Evolutionary conservation across 2,329 filamentous ascomycete genomes (phyloP).

Genomic region (Thermomyces lanuginosus): DNA sequence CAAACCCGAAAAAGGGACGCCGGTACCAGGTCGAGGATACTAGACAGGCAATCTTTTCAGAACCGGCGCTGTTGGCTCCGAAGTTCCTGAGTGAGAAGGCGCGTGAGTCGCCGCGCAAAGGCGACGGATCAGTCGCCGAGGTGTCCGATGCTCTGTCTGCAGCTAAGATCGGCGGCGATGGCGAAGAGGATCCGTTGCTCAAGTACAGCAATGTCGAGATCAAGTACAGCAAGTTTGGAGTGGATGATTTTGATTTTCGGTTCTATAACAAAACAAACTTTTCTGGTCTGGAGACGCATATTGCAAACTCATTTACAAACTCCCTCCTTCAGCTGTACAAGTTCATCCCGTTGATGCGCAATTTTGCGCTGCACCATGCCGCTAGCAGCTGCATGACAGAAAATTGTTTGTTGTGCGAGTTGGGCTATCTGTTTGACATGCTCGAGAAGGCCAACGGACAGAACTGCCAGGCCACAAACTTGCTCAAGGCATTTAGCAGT

Average conservation of each 20-base stretch:
- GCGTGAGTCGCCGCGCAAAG: conserved; percentile 39
- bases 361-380: conserved; percentile 74
- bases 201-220: conserved; percentile 94
- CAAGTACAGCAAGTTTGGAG: conserved; percentile 96
- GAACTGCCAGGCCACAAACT: conserved; percentile 90
- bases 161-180: conserved; percentile 51
- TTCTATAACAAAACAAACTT: conserved; percentile 90
- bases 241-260: conserved; percentile 98
- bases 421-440: conserved; percentile 96
- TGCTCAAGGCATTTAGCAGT: conserved; percentile 75
- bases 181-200: conserved; percentile 65
- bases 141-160: conserved; percentile 50
- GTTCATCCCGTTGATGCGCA: conserved; percentile 76
- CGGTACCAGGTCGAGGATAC: conserved; percentile 76
- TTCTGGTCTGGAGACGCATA: conserved; percentile 89
- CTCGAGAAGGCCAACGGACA: conserved; percentile 85
- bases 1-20: conserved; percentile 54
- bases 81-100: conserved; percentile 93
- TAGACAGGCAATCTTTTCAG: conserved; percentile 43
- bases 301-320: conserved; percentile 92
- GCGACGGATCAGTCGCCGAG: conserved; percentile 33
- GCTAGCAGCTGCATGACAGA: conserved; percentile 71
- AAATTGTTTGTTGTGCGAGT: conserved; percentile 75
- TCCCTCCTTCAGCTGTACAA: conserved; percentile 78
- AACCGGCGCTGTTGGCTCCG: conserved; percentile 52